Base-by-base conservation (phyloP, 2,329 filamentous ascomycete species). In the Alternaria postmessia region DNA sequence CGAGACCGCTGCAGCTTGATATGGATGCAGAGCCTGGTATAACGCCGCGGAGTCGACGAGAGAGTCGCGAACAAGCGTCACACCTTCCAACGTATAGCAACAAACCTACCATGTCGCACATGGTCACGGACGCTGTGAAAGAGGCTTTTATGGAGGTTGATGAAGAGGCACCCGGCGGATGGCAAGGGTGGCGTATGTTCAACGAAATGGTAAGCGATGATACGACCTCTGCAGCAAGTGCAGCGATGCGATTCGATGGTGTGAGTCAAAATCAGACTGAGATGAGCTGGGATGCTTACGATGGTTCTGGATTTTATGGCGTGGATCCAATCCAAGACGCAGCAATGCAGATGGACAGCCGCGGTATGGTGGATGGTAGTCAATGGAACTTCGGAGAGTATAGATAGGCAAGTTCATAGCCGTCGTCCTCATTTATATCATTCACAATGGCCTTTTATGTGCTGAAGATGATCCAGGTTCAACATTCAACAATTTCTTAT, bases 131-230 rank as follows among this genome's bases (percentile, higher is more conserved):
- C 22, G 71, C 71, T 11, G 69, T 73, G 12, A 73, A 70, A 47
- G 68, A 73, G 3, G 71, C 68, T 1, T 73, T 73, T 32, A 73
- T 72, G 68, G 71, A 72, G 49, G 68, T 70, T 2, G 69, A 72
- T 16, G 70, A 72, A 46, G 70, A 72, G 49, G 65, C 67, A 2
- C 70, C 70, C 0, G 68, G 68, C n/a, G 68, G 70, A 3, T 70
- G 67, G 68, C 71, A 71, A 42, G 68, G 71, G 7, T 74, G 68
- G 71, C 56, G 70, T 9, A 64, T 73, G 36, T 72, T 68, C 63
- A 74, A 72, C 22, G 69, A 72, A 14, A 72, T 73, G 69, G 70
- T 73, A 4, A 59, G 53, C 24, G 48, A 63, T 8, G 52, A 61
- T 5, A 18, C 44, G 7, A 24, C 30, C 1, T 32, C 51, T 3